These are phyloP conservation scores for Cadophora malorum DNA, from an alignment of 2,329 filamentous ascomycete species.

Conservation along the genomic window DNA sequence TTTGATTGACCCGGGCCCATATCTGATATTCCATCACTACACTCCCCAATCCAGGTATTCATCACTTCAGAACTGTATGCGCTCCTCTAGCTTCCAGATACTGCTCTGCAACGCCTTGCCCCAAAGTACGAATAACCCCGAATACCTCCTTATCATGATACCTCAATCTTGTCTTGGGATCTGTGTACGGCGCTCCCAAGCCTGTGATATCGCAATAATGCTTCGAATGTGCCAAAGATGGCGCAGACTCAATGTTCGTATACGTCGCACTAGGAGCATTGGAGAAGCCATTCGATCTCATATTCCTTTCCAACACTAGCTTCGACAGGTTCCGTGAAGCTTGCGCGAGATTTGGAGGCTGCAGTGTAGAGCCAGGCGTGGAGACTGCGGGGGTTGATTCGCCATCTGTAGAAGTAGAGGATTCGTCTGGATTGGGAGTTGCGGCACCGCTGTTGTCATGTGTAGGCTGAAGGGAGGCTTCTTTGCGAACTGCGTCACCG, in stretches of 20 bases:
- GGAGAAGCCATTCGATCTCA: conserved; percentile 52
- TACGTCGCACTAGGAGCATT: conserved; percentile 77
- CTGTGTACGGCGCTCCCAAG: conserved; percentile 86
- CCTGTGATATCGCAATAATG: conserved; percentile 97
- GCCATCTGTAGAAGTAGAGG: conserved; percentile 58
- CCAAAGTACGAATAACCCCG: conserved; percentile 77
- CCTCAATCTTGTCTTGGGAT: conserved; percentile 91
- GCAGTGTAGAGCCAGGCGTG: conserved; percentile 49
- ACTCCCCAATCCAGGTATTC: background rate
- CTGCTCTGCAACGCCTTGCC: conserved; percentile 83
- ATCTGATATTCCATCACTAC: background rate
- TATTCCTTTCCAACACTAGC: conserved; percentile 85
- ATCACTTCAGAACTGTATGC: conserved; percentile 71
- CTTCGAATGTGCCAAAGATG: conserved; percentile 82
- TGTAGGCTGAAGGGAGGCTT: conserved; percentile 85
- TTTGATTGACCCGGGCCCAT: background rate
- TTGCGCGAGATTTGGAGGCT: conserved; percentile 78
- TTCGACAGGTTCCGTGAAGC: conserved; percentile 86
- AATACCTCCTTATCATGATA: conserved; percentile 97
- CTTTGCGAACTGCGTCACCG: conserved; percentile 84
- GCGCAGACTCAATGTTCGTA: conserved; percentile 95
- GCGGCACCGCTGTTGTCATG: conserved; percentile 81
- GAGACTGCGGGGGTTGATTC: conserved; percentile 54
- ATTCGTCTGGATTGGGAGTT: conserved; percentile 65
- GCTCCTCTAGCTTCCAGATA: conserved; percentile 90